These are phyloP conservation scores for Pichia sp. DNA, from an alignment of 1,139 yeast species.

Conservation along the genomic window DNA sequence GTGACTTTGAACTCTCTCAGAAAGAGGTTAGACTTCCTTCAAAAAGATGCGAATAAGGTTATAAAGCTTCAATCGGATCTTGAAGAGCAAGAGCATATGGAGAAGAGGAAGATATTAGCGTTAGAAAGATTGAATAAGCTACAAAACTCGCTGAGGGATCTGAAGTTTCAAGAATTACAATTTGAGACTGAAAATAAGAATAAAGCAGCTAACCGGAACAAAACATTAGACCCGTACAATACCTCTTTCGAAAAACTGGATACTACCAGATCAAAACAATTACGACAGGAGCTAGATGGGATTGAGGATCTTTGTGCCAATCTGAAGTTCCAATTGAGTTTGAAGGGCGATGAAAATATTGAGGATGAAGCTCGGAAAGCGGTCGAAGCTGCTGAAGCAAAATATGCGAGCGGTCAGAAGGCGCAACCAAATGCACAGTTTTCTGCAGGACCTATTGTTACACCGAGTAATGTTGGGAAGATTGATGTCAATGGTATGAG, in stretches of 20 bases:
- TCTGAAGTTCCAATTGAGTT: slow-evolving; percentile 25
- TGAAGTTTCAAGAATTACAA: slow-evolving; percentile 50
- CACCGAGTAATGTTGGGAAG: slow-evolving; percentile 28
- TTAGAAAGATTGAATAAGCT: slow-evolving; percentile 63
- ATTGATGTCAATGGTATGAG: slow-evolving; percentile 30
- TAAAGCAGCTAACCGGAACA: slow-evolving; percentile 6
- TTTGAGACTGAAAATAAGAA: slow-evolving; percentile 13
- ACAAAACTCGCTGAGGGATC: slow-evolving; percentile 55
- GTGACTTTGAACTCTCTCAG: slow-evolving; percentile 49
- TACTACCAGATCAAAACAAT: slow-evolving; percentile 19
- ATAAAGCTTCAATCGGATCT: slow-evolving; percentile 55
- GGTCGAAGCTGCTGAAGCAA: slow-evolving; percentile 41
- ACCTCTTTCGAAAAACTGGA: slow-evolving; percentile 10
- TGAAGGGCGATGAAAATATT: slow-evolving; percentile 20
- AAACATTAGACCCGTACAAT: slow-evolving; percentile 37
- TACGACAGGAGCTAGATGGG: slow-evolving; percentile 23
- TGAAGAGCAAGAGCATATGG: slow-evolving; percentile 50
- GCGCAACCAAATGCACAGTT: slow-evolving; percentile 26
- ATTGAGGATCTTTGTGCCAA: slow-evolving; percentile 27
- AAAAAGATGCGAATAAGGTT: slow-evolving; percentile 69
- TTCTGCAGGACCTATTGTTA: slow-evolving; percentile 29
- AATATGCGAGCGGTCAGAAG: slow-evolving; percentile 46
- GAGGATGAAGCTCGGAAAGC: slow-evolving; percentile 29
- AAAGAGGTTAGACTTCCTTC: slow-evolving; percentile 55
- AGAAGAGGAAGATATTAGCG: slow-evolving; percentile 57